Percentiles rank a stretch among this genome's conserved stretches.
These are phyloP conservation scores for Calonectria naviculata DNA, from an alignment of 2,329 filamentous ascomycete species.

Conservation along the genomic window DNA sequence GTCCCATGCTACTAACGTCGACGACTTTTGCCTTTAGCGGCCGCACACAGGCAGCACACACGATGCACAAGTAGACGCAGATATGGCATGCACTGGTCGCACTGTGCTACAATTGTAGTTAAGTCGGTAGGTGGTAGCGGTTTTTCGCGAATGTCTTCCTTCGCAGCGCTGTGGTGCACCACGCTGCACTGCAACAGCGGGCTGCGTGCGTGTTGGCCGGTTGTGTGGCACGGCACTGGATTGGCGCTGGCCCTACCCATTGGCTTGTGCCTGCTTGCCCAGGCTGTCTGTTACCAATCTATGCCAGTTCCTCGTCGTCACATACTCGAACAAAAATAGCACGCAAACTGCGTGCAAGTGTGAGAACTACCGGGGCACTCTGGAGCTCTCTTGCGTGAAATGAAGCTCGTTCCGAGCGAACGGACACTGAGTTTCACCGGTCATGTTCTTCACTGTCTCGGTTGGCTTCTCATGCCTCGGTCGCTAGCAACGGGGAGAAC, in stretches of 20 bases:
- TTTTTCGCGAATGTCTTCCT: background rate
- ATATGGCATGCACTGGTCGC: background rate
- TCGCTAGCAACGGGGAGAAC: constrained; percentile 1
- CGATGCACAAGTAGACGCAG: background rate
- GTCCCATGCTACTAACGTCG: constrained; percentile 1
- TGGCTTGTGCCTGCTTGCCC: background rate
- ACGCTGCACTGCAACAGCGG: constrained; percentile 15
- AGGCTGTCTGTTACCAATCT: background rate
- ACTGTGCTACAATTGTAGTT: constrained; percentile 1
- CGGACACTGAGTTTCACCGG: background rate
- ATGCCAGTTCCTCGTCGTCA: background rate
- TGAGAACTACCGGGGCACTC: background rate
- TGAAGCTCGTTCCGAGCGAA: background rate
- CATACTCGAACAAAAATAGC: background rate
- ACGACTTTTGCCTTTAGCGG: background rate
- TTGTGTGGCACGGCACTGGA: constrained; percentile 3
- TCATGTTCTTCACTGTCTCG: background rate
- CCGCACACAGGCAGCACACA: background rate
- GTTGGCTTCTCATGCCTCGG: constrained; percentile 3
- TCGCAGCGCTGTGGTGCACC: background rate
- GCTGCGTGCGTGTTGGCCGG: background rate
- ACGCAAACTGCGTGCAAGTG: background rate
- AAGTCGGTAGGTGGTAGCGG: background rate
- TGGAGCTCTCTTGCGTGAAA: background rate
- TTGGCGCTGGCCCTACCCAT: background rate